A percentile compares a stretch with the other conserved stretches of the same genome.
Conservation (phyloP, 306 rosid genomes). For the Prinsepia uniflora region DNA sequence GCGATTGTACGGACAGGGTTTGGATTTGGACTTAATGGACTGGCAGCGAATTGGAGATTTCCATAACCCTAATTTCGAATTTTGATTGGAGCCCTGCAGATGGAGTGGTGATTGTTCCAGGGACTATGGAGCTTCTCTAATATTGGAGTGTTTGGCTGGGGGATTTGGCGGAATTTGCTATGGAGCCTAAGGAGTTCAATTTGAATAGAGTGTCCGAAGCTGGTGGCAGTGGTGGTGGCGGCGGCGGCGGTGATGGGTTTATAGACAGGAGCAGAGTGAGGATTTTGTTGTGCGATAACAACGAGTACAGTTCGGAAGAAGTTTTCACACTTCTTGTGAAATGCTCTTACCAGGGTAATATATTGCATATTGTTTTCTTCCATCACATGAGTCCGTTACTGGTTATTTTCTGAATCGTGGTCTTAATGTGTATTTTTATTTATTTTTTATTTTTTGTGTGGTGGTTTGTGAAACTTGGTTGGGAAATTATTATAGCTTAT, state of each 20-base stretch:
- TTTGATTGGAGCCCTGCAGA: conserved; percentile 3
- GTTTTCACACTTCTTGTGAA: conserved; percentile 71
- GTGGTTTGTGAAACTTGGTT: neutral
- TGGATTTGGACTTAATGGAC: conserved; percentile 28
- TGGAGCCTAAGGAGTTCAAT: conserved; percentile 55
- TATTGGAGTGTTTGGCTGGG: conserved; percentile 4
- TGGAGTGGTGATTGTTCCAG: conserved; percentile 4
- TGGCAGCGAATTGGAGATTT: conserved; percentile 10
- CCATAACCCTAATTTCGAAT: conserved; percentile 8
- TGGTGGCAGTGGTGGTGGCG: conserved; percentile 35
- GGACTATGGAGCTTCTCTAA: conserved; percentile 27
- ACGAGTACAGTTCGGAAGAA: conserved; percentile 69
- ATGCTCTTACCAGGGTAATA: conserved; percentile 85
- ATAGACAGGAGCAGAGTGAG: conserved; percentile 90
- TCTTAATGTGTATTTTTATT: neutral
- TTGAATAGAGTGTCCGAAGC: conserved; percentile 49
- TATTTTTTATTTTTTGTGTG: neutral
- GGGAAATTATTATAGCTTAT: conserved; percentile 1
- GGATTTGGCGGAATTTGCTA: conserved; percentile 25
- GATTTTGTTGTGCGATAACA: conserved; percentile 89
- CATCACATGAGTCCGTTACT: neutral
- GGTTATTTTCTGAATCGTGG: neutral
- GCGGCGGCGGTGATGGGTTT: conserved; percentile 57
- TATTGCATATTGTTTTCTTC: neutral
- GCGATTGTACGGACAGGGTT: conserved; percentile 12